These are phyloP conservation scores for Suhomyces xylopsoci DNA, from an alignment of 805 yeast genomes.

Conservation along the genomic window DNA sequence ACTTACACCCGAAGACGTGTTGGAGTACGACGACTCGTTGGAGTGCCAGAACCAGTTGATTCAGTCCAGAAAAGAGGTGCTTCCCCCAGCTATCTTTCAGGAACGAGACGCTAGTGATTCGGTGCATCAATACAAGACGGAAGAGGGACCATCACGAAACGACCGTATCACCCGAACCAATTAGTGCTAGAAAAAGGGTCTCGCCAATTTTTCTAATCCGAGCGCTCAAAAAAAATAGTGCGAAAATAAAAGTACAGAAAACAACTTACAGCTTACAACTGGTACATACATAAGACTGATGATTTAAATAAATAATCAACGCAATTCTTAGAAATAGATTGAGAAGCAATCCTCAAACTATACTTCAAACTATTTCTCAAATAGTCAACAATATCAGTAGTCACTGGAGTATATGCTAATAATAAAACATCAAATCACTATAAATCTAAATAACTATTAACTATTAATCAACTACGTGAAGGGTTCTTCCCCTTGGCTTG, in stretches of 20 bases:
- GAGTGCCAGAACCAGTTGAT: slow-evolving; percentile 3
- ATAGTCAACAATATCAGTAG: no score
- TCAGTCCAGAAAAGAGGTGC: neutral
- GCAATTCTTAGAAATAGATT: no score
- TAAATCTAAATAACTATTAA: neutral
- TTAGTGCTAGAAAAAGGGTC: neutral
- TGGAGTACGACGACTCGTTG: slow-evolving; percentile 42
- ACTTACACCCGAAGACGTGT: slow-evolving; percentile 66
- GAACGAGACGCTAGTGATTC: neutral
- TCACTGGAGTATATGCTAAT: no score
- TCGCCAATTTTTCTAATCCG: no score
- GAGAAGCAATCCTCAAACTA: no score
- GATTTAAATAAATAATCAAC: no score
- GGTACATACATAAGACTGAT: no score
- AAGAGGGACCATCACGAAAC: neutral
- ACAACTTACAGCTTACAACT: no score
- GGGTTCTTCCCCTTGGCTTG: slow-evolving; percentile 7
- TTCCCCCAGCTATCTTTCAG: neutral
- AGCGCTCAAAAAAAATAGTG: no score
- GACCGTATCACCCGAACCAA: neutral
- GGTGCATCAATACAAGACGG: neutral
- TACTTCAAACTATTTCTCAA: no score
- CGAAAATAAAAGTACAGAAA: no score
- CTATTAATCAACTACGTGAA: slow-evolving; percentile 6
- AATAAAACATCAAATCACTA: neutral